Base-by-base conservation (phyloP, 2,329 filamentous ascomycete genomes). In the Zasmidium cellare region DNA sequence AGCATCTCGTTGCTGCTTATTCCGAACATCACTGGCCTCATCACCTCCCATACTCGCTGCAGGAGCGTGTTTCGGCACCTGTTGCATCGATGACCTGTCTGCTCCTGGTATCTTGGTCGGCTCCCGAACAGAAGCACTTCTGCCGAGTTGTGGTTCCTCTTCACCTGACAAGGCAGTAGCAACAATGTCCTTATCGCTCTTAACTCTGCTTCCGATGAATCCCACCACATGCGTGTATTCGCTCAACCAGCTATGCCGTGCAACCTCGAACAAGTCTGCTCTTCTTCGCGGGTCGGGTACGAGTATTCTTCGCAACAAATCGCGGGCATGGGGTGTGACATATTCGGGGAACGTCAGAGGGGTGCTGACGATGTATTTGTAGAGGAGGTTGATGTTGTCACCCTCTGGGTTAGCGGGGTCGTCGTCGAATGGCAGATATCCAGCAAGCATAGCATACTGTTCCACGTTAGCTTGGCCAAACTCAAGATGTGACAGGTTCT, bases 361-460 rank as follows among this genome's bases (percentile, higher is more conserved):
- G 1, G 94, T 99, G 55, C 91, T 96, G 59, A 97, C 93, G 68
- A 99, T 99, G 77, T 99, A 99, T 79, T 97, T 97, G 83, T 99
- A 99, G 24, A 99, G 82, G 11, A 99, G 83, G 74, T 99, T 99
- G 79, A 99, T 99, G 73, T 99, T 99, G 75, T 99, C 94, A 65
- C 94, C 94, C 76, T 99, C 94, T 2, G 94, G 94, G 72, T 99
- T 99, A 47, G 92, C 94, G 63, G 94, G 94, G 70, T 99, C 94
- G 72, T 99, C 94, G 69, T 99, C 94, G 71, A 99, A 99, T 2
- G 94, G 94, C 12, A 99, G 82, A 74, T 99, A 99, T 46, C 94
- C 94, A 41, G 94, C 94, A 68, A 99, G 82, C 94, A 99, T 99
- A 57, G 94, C 94, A 74, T 99, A 99, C 92, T 97, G 70, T n/a